phyloP scores from a whole-genome alignment of 352 stramenopile species.

The Achlya hypogyna region DNA sequence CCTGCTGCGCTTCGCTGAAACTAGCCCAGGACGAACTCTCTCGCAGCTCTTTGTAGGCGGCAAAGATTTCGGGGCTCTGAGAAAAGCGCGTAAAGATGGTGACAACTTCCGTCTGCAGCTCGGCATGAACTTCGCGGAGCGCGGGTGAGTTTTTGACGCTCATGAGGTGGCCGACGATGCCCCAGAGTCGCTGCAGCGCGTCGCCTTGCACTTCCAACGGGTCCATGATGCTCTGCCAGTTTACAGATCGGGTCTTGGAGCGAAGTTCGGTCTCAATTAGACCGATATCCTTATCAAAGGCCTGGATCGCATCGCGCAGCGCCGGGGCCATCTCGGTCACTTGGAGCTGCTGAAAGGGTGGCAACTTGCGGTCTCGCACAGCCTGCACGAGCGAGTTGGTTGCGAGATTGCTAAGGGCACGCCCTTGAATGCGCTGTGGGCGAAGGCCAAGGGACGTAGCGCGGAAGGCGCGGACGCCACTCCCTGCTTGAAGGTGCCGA shows the following conservation, averaged over 20 bases:
- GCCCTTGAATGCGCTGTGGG: no score
- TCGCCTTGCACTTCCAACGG: slow-evolving; percentile 88
- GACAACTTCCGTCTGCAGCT: slow-evolving; percentile 91
- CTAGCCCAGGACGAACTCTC: slow-evolving; percentile 49
- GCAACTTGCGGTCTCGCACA: slow-evolving; percentile 50
- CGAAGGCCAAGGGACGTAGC: no score
- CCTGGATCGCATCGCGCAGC: slow-evolving; percentile 38
- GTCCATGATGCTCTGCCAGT: slow-evolving; percentile 89
- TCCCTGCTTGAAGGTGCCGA: no score
- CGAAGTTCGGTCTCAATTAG: slow-evolving; percentile 27
- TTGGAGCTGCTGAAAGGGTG: slow-evolving; percentile 62
- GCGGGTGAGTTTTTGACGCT: slow-evolving; percentile 95
- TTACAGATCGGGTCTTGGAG: slow-evolving; percentile 79
- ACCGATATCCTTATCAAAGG: slow-evolving; percentile 35
- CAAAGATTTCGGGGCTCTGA: slow-evolving; percentile 91
- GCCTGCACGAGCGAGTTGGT: slow-evolving; percentile 48
- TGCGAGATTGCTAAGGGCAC: neutral
- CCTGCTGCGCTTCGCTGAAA: slow-evolving; percentile 53
- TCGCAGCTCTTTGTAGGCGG: slow-evolving; percentile 83
- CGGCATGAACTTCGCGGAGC: slow-evolving; percentile 90
- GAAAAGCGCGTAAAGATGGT: slow-evolving; percentile 88
- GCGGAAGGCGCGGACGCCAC: no score
- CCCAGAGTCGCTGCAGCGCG: slow-evolving; percentile 90
- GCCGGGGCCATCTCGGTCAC: slow-evolving; percentile 54
- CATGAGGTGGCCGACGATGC: slow-evolving; percentile 95